A percentile compares a stretch with the other conserved stretches of the same genome.
Evolutionary conservation across 768 basidiomycete species (phyloP).

Genomic region (Rhodocollybia butyracea): DNA sequence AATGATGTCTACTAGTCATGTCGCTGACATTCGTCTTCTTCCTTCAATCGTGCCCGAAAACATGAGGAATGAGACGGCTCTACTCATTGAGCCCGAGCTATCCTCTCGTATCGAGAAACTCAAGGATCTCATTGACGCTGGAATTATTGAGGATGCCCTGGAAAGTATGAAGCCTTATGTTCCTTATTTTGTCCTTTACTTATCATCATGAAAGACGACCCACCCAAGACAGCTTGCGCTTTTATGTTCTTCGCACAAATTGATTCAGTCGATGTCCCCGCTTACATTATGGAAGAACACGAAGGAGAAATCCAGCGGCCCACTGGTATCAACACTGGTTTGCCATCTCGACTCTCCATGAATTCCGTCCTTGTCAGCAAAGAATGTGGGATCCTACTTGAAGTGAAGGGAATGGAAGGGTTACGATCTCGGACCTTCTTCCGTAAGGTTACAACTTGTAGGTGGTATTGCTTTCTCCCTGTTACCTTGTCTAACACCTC

Average conservation of each 20-base stretch:
- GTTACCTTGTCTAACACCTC: not conserved
- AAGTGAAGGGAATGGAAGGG: slow-evolving; percentile 63
- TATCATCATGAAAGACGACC: slow-evolving; percentile 35
- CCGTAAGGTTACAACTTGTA: slow-evolving; percentile 69
- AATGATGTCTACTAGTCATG: slow-evolving; percentile 32
- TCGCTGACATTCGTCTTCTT: slow-evolving; percentile 63
- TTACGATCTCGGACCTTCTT: slow-evolving; percentile 68
- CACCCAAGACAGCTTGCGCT: slow-evolving; percentile 51
- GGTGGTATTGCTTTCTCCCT: slow-evolving; percentile 14
- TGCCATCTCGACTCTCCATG: slow-evolving; percentile 52
- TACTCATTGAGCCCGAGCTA: slow-evolving; percentile 58
- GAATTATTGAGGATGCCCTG: slow-evolving; percentile 49
- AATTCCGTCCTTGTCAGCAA: slow-evolving; percentile 71
- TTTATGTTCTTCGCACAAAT: slow-evolving; percentile 69
- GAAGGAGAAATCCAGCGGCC: slow-evolving; percentile 75
- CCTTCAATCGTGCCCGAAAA: slow-evolving; percentile 61
- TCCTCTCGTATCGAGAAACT: slow-evolving; percentile 54
- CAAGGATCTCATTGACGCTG: slow-evolving; percentile 62
- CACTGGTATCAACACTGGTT: slow-evolving; percentile 63
- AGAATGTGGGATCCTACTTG: slow-evolving; percentile 76
- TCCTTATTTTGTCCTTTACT: not conserved
- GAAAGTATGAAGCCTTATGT: slow-evolving; percentile 22
- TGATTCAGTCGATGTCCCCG: slow-evolving; percentile 48
- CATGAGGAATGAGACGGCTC: slow-evolving; percentile 55
- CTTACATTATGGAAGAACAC: slow-evolving; percentile 58